Base-by-base conservation (phyloP, 2,329 filamentous ascomycete genomes). In the Cyanodermella asteris region DNA sequence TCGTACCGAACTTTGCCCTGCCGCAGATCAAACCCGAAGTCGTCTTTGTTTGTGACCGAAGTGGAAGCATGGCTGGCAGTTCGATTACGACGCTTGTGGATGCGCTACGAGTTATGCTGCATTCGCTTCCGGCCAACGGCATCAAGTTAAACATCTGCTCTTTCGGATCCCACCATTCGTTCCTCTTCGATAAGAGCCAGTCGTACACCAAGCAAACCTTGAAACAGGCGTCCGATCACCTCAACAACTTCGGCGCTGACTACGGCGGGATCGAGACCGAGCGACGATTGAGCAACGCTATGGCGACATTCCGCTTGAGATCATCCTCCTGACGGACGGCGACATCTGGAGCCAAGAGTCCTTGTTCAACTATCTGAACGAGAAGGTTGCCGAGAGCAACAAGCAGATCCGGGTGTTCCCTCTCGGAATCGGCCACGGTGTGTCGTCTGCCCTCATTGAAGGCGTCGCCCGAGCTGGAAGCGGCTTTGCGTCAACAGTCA, bases 41-140 rank as follows among this genome's bases (percentile, higher is more conserved):
- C 13, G 62, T 80, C 11, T 78, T 81, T 34, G 49, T 81, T 4
- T 72, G 68, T 28, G 74, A 81, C 40, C 60, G 72, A 25, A 75
- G 69, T 28, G 72, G 70, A 0, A 74, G 68, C 18, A 61, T 61
- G 50, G 4, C 19, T 4, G 39, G 41, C 18, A 23, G 4, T 7
- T 11, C n/a, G 22, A 65, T 66, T 5, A 28, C 25, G 2, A 47
- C 59, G 0, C 45, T 62, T 4, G 43, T 50, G 22, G 46, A 55
- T 7, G 61, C 64, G 4, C 46, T 70, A 31, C 51, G 50, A 13
- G 52, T 66, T 18, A 68, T 69, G 35, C 37, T 71, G 13, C 66
- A 65, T 35, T 64, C 61, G 0, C 44, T 70, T n/a, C 64, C 60
- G 0, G 31, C 61, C 10, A n/a, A n/a, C n/a, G 59, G 57, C 2